These are phyloP conservation scores for Rhizophagus prolifer DNA, from an alignment of 192 early-diverging fungal species.

Conservation along the genomic window DNA sequence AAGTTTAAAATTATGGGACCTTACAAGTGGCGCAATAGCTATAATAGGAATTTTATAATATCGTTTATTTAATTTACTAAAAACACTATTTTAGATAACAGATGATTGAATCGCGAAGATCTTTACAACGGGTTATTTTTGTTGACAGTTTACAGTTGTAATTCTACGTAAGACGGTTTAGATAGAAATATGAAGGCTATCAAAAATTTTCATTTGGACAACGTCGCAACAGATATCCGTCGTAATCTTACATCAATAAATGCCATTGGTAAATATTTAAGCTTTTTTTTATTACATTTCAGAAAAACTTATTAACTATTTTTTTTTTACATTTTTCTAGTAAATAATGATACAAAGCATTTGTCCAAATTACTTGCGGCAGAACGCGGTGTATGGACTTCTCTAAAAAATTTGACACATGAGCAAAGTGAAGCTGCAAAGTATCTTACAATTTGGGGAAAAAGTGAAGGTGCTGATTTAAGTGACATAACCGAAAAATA, in stretches of 20 bases:
- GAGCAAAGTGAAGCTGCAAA: constrained; percentile 25
- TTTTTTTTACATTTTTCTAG: not conserved
- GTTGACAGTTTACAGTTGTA: too few relatives aligned
- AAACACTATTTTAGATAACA: too few relatives aligned
- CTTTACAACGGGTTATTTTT: too few relatives aligned
- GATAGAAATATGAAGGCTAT: not conserved
- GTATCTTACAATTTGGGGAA: constrained; percentile 17
- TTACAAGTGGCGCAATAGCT: too few relatives aligned
- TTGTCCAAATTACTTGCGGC: constrained; percentile 4
- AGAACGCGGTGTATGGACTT: constrained; percentile 8
- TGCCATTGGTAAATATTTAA: not conserved
- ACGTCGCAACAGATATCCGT: not conserved
- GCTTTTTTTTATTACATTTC: not conserved
- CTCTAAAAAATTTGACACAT: constrained; percentile 6
- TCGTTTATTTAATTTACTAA: too few relatives aligned
- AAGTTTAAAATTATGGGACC: not conserved
- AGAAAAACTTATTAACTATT: too few relatives aligned
- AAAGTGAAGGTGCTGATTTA: constrained; percentile 26
- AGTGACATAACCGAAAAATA: constrained; percentile 21
- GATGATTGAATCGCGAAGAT: too few relatives aligned
- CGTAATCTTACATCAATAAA: not conserved
- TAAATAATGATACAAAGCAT: constrained; percentile 14
- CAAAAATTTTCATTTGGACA: constrained; percentile 2
- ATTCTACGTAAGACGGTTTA: too few relatives aligned
- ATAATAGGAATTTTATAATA: too few relatives aligned